Conservation (phyloP, 2,329 filamentous ascomycete genomes). For the Penicillium carneum region DNA sequence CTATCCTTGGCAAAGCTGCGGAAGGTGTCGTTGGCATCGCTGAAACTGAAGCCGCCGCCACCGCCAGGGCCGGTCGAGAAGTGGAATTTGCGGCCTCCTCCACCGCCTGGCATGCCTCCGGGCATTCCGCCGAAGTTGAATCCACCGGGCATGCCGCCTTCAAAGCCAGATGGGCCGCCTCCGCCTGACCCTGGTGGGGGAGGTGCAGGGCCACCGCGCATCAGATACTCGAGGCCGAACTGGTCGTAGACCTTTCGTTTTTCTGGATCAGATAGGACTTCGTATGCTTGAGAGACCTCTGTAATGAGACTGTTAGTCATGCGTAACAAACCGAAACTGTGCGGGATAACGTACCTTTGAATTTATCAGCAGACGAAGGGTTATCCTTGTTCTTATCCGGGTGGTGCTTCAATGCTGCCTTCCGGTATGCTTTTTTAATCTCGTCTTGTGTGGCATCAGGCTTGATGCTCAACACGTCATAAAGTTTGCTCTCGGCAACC, state of each 20-base stretch:
- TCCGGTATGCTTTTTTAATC: constrained; percentile 89
- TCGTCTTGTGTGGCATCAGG: constrained; percentile 86
- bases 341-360: constrained; percentile 69
- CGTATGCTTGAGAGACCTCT: constrained; percentile 96
- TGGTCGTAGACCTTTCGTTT: constrained; percentile 96
- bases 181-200: constrained; percentile 68
- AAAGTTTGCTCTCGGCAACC: constrained; percentile 95
- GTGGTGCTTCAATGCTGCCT: constrained; percentile 88
- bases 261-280: constrained; percentile 95
- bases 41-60: constrained; percentile 79
- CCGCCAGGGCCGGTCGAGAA: constrained; percentile 58
- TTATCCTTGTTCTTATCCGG: constrained; percentile 98
- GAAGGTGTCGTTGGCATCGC: constrained; percentile 83
- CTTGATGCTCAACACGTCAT: constrained; percentile 82
- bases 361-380: constrained; percentile 83
- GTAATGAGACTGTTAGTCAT: constrained; percentile 11
- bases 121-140: constrained; percentile 61
- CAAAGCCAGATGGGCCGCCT: constrained; percentile 65
- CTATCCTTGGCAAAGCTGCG: constrained; percentile 75
- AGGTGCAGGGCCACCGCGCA: constrained; percentile 74
- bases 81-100: constrained; percentile 57
- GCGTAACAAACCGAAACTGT: not conserved
- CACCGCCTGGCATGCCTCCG: constrained; percentile 61
- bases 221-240: constrained; percentile 89
- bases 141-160: constrained; percentile 62